Evolutionary conservation across 1,284 basidiomycete species (phyloP).

Genomic region (Crepidotus sp.): DNA sequence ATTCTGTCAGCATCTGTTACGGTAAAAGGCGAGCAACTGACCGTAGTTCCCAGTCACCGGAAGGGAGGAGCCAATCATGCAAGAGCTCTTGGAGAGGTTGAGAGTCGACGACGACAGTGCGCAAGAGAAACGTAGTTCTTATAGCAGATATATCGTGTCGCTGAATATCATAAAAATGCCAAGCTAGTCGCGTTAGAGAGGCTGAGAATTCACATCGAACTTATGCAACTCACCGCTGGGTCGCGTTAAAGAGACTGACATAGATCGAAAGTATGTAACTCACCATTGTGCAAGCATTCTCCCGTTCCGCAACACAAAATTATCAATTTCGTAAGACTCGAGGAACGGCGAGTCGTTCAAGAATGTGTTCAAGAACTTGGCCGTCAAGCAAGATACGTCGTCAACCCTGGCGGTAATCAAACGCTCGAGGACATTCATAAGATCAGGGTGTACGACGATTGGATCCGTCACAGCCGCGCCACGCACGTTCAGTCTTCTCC

Average conservation of each 20-base stretch:
- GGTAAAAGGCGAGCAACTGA: constrained; percentile 20
- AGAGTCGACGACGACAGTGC: constrained; percentile 52
- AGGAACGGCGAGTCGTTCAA: constrained; percentile 48
- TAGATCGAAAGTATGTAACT: neutral
- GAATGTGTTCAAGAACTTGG: constrained; percentile 55
- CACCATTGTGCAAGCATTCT: constrained; percentile 48
- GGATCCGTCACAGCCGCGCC: constrained; percentile 41
- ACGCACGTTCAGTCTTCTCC: constrained; percentile 40
- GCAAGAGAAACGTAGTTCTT: constrained; percentile 46
- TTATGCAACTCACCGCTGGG: constrained; percentile 39
- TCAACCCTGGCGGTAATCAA: constrained; percentile 41
- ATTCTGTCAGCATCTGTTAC: neutral
- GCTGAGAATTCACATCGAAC: neutral
- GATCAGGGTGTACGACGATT: constrained; percentile 42
- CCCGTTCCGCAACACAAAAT: constrained; percentile 58
- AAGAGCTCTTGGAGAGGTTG: constrained; percentile 49
- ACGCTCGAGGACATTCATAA: constrained; percentile 44
- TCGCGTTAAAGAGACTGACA: neutral
- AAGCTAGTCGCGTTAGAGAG: constrained; percentile 25
- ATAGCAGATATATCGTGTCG: constrained; percentile 40
- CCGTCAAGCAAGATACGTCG: constrained; percentile 45
- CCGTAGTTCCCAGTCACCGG: constrained; percentile 41
- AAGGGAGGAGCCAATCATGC: constrained; percentile 28
- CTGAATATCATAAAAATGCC: constrained; percentile 58
- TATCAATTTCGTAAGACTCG: constrained; percentile 58